Evolutionary conservation across 345 rosid species (phyloP).

Genomic region (Syzygium grande): DNA sequence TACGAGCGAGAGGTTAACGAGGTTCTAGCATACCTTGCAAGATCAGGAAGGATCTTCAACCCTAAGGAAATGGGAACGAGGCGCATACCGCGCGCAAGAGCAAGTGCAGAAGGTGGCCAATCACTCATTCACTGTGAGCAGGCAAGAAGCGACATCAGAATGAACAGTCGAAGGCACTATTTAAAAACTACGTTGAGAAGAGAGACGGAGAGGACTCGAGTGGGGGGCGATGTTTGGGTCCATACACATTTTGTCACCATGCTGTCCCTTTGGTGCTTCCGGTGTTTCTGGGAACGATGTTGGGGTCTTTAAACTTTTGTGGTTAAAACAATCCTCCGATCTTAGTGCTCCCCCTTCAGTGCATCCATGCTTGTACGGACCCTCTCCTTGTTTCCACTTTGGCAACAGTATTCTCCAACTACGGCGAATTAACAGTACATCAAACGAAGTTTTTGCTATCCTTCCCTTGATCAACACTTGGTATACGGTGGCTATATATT

Average conservation of each 20-base stretch:
- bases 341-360: not conserved
- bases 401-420: not conserved
- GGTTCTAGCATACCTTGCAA: not conserved
- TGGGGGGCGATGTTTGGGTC: not conserved
- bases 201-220: not conserved
- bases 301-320: not conserved
- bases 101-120: not conserved
- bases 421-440: not conserved
- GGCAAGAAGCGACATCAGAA: not conserved
- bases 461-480: not conserved
- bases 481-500: not conserved
- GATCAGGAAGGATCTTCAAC: not conserved
- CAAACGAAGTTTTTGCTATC: not conserved
- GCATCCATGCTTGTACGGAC: slow-evolving; percentile 1
- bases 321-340: not conserved
- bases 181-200: not conserved
- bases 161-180: not conserved
- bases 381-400: not conserved
- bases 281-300: slow-evolving; percentile 11
- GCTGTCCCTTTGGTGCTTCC: slow-evolving; percentile 7
- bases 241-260: not conserved
- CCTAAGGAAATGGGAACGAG: not conserved
- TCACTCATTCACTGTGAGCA: not conserved
- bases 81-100: not conserved
- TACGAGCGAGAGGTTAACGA: not conserved